These are phyloP conservation scores for Phialocephala sp. DNA, from an alignment of 2,329 filamentous ascomycete genomes.

Conservation along the genomic window DNA sequence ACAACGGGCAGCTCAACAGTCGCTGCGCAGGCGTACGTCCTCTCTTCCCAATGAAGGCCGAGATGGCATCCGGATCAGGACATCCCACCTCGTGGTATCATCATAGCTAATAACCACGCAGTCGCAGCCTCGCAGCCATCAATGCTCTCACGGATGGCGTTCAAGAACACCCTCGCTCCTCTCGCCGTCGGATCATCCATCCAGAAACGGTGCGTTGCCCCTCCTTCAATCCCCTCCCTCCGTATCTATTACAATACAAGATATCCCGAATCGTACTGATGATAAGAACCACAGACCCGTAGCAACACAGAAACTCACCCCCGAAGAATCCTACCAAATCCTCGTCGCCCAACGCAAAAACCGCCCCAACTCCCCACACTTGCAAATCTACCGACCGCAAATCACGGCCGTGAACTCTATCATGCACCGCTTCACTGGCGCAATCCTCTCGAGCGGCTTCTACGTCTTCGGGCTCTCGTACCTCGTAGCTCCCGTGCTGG, in stretches of 20 bases:
- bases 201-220: slow-evolving; percentile 52
- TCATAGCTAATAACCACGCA: slow-evolving; percentile 34
- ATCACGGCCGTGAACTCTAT: slow-evolving; percentile 69
- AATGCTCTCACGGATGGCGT: slow-evolving; percentile 44
- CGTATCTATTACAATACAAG: not conserved
- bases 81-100: slow-evolving; percentile 22
- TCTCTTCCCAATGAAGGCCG: slow-evolving; percentile 2
- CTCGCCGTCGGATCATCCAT: slow-evolving; percentile 48
- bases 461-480: slow-evolving; percentile 73
- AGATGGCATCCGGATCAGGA: slow-evolving; percentile 10
- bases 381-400: slow-evolving; percentile 73
- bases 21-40: slow-evolving; percentile 48
- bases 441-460: slow-evolving; percentile 62
- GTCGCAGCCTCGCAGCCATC: slow-evolving; percentile 53
- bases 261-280: slow-evolving; percentile 4
- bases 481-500: slow-evolving; percentile 66
- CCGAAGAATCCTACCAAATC: slow-evolving; percentile 55
- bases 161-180: slow-evolving; percentile 48
- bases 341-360: slow-evolving; percentile 70
- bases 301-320: slow-evolving; percentile 53
- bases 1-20: slow-evolving; percentile 50
- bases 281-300: slow-evolving; percentile 42
- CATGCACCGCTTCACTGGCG: slow-evolving; percentile 69
- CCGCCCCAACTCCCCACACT: slow-evolving; percentile 72
- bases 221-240: not conserved